Base-by-base conservation (phyloP, 2,329 filamentous ascomycete species). In the Massarina eburnea region DNA sequence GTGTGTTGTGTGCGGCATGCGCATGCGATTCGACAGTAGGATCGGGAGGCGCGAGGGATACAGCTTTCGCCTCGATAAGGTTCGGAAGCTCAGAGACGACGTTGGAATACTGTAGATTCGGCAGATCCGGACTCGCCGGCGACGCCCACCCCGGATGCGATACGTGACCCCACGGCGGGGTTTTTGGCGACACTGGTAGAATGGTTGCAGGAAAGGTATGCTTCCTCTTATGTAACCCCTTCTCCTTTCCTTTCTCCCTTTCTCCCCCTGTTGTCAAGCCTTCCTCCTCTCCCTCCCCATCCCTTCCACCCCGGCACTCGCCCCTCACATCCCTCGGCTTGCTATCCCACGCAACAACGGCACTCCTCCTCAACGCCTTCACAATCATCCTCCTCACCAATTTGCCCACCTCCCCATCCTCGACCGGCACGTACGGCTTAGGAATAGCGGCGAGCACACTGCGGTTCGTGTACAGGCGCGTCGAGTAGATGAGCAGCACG, bases 131-230 rank as follows among this genome's bases (percentile, higher is more conserved):
- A 1, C 83, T 86, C 22, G 81, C 80, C 5, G 92, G 92, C 2
- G 90, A 88, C 2, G 87, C 86, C 92, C 94, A 97, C 41, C 92
- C 94, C 14, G 84, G 77, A 66, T 99, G 94, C 48, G 88, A 82
- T 41, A 97, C 83, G n/a, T 82, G 74, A 18, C 89, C 90, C 92
- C 92, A 97, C 53, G 74, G 81, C 20, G 86, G 81, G 34, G 59
- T 76, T 65, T 52, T 45, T 45, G 68, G 41, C 60, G 73, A 64
- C 53, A 78, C 59, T 8, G 64, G 58, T 8, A 76, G 70, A 21
- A 71, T 60, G 2, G 62, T 70, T 17, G 57, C 52, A 17, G 61
- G 51, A 18, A 48, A 51, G 15, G 49, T 49, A 43, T 61, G 61
- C 43, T 55, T 66, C 40, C 61, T 65, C 56, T 52, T 56, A 42